Evolutionary conservation across 2,329 filamentous ascomycete species (phyloP).

Genomic region (Ambrosiella cleistominuta): DNA sequence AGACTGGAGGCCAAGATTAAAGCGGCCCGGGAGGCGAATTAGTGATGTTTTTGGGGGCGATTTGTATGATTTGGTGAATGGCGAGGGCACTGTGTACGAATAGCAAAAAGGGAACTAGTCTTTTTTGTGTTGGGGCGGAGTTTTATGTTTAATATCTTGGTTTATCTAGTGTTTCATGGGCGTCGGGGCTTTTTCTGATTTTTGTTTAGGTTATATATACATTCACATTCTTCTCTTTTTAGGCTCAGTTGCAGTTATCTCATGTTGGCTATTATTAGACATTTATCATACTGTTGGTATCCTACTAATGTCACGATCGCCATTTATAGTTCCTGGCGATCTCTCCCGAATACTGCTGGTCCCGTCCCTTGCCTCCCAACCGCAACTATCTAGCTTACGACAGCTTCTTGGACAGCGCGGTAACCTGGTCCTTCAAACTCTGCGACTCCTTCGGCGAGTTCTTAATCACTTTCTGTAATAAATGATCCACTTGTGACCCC

Average conservation of each 20-base stretch:
- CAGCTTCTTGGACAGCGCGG: conserved; percentile 19
- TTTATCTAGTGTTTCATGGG: not conserved
- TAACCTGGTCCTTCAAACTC: conserved; percentile 34
- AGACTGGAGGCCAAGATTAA: not conserved
- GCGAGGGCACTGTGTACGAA: not conserved
- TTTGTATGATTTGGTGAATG: not conserved
- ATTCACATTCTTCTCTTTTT: not conserved
- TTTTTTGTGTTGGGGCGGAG: not conserved
- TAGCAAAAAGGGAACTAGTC: not conserved
- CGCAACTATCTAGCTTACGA: not conserved
- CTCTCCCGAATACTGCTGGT: no score
- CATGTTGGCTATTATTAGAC: not conserved
- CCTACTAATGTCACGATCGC: no score
- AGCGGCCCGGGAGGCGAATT: not conserved
- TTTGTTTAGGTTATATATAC: not conserved
- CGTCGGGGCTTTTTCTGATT: not conserved
- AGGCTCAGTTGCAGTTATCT: not conserved
- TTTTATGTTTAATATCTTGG: not conserved
- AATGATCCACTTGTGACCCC: conserved; percentile 36
- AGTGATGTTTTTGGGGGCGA: not conserved
- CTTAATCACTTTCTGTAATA: conserved; percentile 38
- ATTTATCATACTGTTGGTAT: no score
- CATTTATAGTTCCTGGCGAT: no score
- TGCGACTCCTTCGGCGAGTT: conserved; percentile 34
- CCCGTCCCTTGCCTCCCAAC: no score